Evolutionary conservation across 441 rosid species (phyloP).

Genomic region (Gossypium trilobum): DNA sequence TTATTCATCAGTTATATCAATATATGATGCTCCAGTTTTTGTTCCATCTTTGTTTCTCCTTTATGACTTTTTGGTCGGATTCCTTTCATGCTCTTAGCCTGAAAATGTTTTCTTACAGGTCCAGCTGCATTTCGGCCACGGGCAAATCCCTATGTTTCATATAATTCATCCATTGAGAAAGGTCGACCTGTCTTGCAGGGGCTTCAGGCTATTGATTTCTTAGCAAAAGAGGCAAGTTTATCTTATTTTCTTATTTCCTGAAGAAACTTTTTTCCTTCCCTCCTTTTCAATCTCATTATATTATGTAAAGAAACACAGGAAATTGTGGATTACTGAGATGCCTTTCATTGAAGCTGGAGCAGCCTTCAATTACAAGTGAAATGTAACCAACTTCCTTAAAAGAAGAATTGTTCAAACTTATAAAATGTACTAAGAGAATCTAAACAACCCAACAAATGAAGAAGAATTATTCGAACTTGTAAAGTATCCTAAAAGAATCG

Average conservation of each 20-base stretch:
- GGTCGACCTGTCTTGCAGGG: slow-evolving; percentile 98
- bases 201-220: slow-evolving; percentile 85
- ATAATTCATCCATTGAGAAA: slow-evolving; percentile 67
- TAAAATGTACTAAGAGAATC: too few species aligned
- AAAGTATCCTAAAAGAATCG: too few species aligned
- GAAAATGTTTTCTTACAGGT: slow-evolving; percentile 42
- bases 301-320: background rate
- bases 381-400: too few species aligned
- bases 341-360: too few species aligned
- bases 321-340: too few species aligned
- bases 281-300: background rate
- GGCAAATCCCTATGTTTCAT: slow-evolving; percentile 52
- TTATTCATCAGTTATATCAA: background rate
- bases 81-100: slow-evolving; percentile 11
- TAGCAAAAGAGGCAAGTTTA: slow-evolving; percentile 81
- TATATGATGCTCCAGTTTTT: background rate
- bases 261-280: background rate
- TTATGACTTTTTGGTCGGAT: background rate
- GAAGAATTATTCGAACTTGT: too few species aligned
- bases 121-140: slow-evolving; percentile 98
- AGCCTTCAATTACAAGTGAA: too few species aligned
- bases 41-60: background rate
- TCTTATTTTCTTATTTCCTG: slow-evolving; percentile 1
- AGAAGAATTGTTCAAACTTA: too few species aligned
- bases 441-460: too few species aligned